A percentile compares a stretch with the other conserved stretches of the same genome.
Evolutionary conservation across 2,329 filamentous ascomycete genomes (phyloP).

Genomic region (Xylariaceae sp.): DNA sequence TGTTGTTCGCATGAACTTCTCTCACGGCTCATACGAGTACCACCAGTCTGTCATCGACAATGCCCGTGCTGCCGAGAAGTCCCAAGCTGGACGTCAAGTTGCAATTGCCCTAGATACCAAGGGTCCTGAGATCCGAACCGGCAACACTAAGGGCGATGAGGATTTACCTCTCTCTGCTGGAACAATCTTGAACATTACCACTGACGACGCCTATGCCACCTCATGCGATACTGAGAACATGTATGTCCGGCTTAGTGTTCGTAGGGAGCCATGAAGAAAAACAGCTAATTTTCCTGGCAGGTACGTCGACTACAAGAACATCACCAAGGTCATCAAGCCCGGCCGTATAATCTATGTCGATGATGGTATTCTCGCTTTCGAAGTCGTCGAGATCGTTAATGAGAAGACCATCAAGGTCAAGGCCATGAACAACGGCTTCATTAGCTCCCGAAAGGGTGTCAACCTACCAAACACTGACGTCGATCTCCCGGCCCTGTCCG

Average conservation of each 20-base stretch:
- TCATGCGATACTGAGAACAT: conserved; percentile 87
- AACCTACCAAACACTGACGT: conserved; percentile 99
- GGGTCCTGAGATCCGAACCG: conserved; percentile 59
- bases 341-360: conserved; percentile 97
- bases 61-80: conserved; percentile 78
- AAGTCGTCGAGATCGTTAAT: conserved; percentile 83
- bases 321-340: conserved; percentile 91
- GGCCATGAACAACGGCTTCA: conserved; percentile 96
- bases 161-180: conserved; percentile 85
- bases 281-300: conserved; percentile 36
- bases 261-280: no score
- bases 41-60: conserved; percentile 98
- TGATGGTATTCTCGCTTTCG: conserved; percentile 94
- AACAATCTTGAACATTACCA: conserved; percentile 89
- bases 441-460: conserved; percentile 98
- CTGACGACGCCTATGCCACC: conserved; percentile 86
- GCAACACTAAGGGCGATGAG: conserved; percentile 74
- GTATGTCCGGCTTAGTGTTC: no score
- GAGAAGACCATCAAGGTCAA: conserved; percentile 82
- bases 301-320: conserved; percentile 99
- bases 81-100: conserved; percentile 75
- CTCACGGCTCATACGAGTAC: conserved; percentile 82
- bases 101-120: conserved; percentile 87
- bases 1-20: conserved; percentile 99
- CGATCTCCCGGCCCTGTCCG: conserved; percentile 91